Percentiles rank a stretch among this genome's conserved stretches.
Evolutionary conservation across 345 rosid species (phyloP).

Genomic region (Acer saccharum): DNA sequence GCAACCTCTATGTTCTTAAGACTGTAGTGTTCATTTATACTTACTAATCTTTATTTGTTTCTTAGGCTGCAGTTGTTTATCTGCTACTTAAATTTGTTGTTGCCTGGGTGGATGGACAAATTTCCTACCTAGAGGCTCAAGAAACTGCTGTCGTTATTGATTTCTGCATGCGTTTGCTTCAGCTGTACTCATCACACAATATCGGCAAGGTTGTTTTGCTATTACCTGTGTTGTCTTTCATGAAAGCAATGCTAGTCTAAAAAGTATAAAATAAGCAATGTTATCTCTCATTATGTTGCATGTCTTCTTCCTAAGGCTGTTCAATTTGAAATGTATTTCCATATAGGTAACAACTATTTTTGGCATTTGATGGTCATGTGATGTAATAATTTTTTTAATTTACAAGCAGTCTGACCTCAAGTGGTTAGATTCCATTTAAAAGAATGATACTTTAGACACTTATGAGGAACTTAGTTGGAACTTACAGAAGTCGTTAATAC

Average conservation of each 20-base stretch:
- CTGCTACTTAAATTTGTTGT: slow-evolving; percentile 89
- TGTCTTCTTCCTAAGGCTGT: not conserved
- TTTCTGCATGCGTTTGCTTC: slow-evolving; percentile 93
- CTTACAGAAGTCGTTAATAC: not conserved
- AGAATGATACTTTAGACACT: not conserved
- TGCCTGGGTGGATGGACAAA: slow-evolving; percentile 98
- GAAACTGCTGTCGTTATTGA: slow-evolving; percentile 76
- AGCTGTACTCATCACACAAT: slow-evolving; percentile 91
- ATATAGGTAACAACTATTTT: too few species aligned
- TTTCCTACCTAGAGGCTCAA: slow-evolving; percentile 82
- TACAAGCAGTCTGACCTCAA: not conserved
- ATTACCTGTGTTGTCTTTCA: slow-evolving; percentile 8
- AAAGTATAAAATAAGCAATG: not conserved
- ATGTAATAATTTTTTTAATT: not conserved
- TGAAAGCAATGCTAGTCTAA: slow-evolving; percentile 16
- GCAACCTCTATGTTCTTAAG: slow-evolving; percentile 1
- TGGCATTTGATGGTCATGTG: not conserved
- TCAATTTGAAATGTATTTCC: not conserved
- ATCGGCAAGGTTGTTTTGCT: slow-evolving; percentile 77
- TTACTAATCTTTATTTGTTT: slow-evolving; percentile 34
- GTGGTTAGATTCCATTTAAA: not conserved
- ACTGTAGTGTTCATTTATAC: not conserved
- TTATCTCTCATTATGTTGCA: not conserved
- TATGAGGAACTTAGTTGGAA: not conserved
- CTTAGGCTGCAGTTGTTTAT: slow-evolving; percentile 91